A percentile compares a stretch with the other conserved stretches of the same genome.
phyloP scores from a whole-genome alignment of 306 rosid genomes.

The Delonix regia region DNA sequence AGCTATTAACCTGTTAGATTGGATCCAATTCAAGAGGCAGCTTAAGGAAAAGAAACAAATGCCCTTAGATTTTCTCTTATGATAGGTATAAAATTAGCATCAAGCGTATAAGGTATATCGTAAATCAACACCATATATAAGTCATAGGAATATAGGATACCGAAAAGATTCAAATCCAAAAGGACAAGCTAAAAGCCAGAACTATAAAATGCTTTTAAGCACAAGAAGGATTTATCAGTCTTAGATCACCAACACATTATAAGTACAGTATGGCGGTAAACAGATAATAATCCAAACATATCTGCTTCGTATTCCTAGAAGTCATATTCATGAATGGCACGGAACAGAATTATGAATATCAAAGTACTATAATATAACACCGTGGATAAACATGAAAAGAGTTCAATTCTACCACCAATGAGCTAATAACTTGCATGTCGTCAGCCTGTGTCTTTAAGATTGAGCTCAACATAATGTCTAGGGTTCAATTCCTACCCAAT shows the following conservation, averaged over 20 bases:
- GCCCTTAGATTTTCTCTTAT: neutral
- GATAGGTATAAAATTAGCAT: neutral
- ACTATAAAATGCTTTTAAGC: neutral
- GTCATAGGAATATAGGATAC: neutral
- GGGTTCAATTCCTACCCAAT: neutral
- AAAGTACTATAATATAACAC: neutral
- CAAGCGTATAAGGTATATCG: neutral
- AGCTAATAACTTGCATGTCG: no score
- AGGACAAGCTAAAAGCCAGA: neutral
- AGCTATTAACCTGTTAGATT: neutral
- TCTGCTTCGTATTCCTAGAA: neutral
- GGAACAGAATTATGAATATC: neutral
- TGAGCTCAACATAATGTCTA: neutral
- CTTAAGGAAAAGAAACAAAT: neutral
- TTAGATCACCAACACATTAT: constrained; percentile 20
- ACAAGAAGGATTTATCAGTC: neutral
- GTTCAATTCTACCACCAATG: neutral
- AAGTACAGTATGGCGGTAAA: no score
- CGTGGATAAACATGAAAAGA: neutral
- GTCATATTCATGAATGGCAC: neutral
- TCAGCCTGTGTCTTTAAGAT: neutral
- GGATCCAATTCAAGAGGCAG: neutral
- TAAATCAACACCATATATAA: no score
- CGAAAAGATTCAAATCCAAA: neutral
- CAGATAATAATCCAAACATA: neutral